These are phyloP conservation scores for Chaetoscypha palmicola DNA, from an alignment of 2,329 filamentous ascomycete genomes.

Conservation along the genomic window DNA sequence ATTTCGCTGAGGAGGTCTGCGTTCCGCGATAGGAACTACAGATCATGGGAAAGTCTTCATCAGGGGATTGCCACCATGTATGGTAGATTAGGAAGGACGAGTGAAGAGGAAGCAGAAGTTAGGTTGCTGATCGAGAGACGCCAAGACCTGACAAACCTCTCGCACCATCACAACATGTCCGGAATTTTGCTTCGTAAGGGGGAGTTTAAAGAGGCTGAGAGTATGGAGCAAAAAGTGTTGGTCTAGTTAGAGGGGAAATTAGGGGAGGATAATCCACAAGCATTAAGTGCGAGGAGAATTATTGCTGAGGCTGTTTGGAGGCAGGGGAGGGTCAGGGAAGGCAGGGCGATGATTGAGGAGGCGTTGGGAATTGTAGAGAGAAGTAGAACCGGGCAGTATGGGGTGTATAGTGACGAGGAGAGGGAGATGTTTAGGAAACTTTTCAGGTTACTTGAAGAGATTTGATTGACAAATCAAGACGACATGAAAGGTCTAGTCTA, in stretches of 20 bases:
- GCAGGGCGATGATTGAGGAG: neutral
- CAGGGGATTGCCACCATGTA: neutral
- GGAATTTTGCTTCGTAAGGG: neutral
- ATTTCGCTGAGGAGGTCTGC: too few species aligned
- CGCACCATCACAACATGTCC: neutral
- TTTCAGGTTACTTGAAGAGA: too few species aligned
- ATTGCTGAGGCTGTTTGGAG: neutral
- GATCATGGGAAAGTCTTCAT: neutral
- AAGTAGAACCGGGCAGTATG: neutral
- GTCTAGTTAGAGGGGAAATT: neutral
- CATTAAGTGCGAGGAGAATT: neutral
- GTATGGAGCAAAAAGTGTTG: neutral
- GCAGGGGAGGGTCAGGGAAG: neutral
- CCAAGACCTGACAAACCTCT: neutral
- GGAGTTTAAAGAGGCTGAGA: neutral
- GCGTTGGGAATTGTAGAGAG: neutral
- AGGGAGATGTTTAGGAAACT: neutral
- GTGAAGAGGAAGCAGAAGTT: neutral
- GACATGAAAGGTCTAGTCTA: too few species aligned
- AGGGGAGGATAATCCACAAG: neutral
- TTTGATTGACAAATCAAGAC: too few species aligned
- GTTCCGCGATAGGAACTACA: too few species aligned
- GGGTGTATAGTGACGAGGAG: neutral
- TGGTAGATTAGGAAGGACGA: neutral
- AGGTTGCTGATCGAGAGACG: neutral